Conservation (phyloP, 2,329 filamentous ascomycete species). For the Cercospora sp. region DNA sequence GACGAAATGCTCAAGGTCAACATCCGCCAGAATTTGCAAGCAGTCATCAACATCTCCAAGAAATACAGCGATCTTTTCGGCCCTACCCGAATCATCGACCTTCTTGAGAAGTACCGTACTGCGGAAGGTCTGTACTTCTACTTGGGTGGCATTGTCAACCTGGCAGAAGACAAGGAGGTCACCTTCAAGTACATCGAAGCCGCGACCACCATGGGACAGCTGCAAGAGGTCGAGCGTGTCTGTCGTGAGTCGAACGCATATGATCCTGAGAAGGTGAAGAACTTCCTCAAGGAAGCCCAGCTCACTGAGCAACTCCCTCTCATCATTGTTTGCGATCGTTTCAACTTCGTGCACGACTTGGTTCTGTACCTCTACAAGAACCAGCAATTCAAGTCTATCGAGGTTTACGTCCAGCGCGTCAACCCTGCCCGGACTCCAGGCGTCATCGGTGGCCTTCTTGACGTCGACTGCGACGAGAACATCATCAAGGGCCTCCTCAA, state of each 20-base stretch:
- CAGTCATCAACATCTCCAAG: constrained; percentile 91
- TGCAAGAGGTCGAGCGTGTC: constrained; percentile 95
- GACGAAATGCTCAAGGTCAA: constrained; percentile 96
- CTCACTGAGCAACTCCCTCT: constrained; percentile 89
- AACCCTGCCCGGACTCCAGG: constrained; percentile 89
- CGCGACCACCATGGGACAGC: constrained; percentile 87
- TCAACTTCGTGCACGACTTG: constrained; percentile 96
- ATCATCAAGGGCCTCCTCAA: constrained; percentile 91
- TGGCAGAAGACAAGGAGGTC: constrained; percentile 92
- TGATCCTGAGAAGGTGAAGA: constrained; percentile 95
- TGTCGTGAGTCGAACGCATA: constrained; percentile 78
- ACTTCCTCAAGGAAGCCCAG: constrained; percentile 96
- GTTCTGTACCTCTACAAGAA: constrained; percentile 98
- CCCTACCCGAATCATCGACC: constrained; percentile 80
- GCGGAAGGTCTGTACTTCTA: constrained; percentile 98
- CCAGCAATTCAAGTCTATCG: constrained; percentile 98
- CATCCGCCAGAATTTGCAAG: constrained; percentile 93
- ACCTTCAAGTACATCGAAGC: constrained; percentile 99
- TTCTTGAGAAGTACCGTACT: constrained; percentile 97
- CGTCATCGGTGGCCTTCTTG: constrained; percentile 87
- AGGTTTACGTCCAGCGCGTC: constrained; percentile 95
- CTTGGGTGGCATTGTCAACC: constrained; percentile 94
- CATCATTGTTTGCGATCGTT: constrained; percentile 98
- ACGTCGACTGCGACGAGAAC: constrained; percentile 94
- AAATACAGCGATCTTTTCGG: constrained; percentile 97